Conservation (phyloP, 805 yeast species). For the Torulaspora franciscae region DNA sequence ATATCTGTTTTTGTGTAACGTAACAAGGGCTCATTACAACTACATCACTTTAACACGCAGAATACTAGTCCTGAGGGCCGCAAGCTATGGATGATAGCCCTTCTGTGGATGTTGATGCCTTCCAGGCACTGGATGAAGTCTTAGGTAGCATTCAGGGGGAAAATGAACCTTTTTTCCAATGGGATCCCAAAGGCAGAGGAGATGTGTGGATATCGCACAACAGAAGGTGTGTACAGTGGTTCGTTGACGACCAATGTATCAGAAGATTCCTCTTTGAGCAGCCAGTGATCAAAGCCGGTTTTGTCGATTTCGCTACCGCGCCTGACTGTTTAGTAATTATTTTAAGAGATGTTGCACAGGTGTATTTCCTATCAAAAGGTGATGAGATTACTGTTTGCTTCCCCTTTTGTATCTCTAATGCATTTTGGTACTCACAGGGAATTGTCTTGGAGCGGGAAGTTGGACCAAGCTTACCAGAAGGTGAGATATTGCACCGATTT, state of each 20-base stretch:
- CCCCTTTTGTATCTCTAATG: conserved; percentile 61
- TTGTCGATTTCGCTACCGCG: conserved; percentile 45
- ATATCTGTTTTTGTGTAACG: conserved; percentile 2
- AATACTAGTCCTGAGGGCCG: neutral
- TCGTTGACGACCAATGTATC: conserved; percentile 31
- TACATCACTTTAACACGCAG: neutral
- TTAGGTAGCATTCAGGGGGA: neutral
- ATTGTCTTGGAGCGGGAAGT: conserved; percentile 53
- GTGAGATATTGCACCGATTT: conserved; percentile 37
- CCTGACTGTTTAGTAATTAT: conserved; percentile 52
- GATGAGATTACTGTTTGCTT: conserved; percentile 55
- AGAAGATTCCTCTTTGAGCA: conserved; percentile 44
- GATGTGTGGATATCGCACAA: conserved; percentile 34
- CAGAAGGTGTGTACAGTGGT: conserved; percentile 36
- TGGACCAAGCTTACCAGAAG: conserved; percentile 7
- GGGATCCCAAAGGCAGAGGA: conserved; percentile 15
- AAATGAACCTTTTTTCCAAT: conserved; percentile 4
- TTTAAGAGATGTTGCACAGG: conserved; percentile 52
- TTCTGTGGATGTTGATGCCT: neutral
- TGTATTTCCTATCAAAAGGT: conserved; percentile 55
- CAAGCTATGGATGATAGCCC: conserved; percentile 3
- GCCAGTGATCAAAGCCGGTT: conserved; percentile 52
- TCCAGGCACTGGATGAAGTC: neutral
- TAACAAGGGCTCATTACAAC: neutral
- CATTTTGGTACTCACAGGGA: conserved; percentile 64